phyloP scores from a whole-genome alignment of 306 rosid species.

The Gastrolobium villosum region DNA sequence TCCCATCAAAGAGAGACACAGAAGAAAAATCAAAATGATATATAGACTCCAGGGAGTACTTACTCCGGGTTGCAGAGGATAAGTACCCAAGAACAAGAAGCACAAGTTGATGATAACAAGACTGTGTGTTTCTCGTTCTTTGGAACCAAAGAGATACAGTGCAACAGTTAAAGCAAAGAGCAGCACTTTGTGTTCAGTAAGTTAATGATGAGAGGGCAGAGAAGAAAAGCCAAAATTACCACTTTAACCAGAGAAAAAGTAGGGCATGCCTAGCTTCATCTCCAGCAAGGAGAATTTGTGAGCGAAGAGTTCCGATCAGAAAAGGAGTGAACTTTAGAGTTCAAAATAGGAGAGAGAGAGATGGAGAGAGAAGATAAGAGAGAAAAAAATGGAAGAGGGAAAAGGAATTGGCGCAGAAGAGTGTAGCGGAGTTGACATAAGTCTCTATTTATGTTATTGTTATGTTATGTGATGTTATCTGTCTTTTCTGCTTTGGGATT shows the following conservation, averaged over 20 bases:
- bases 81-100: slow-evolving; percentile 12
- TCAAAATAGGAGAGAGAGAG: background rate
- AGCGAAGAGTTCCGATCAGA: background rate
- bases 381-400: background rate
- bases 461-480: too few species aligned
- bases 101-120: too few species aligned
- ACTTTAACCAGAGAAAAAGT: slow-evolving; percentile 1
- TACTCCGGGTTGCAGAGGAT: slow-evolving; percentile 28
- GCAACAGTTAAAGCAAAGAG: too few species aligned
- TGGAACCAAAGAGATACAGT: too few species aligned
- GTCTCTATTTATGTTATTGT: too few species aligned
- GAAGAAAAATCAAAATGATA: background rate
- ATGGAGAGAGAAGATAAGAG: background rate
- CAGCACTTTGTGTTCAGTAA: background rate
- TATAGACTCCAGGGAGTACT: background rate
- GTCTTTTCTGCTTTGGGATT: slow-evolving; percentile 35
- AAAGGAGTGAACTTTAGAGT: background rate
- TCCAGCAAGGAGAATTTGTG: background rate
- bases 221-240: background rate
- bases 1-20: background rate
- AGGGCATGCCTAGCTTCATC: background rate
- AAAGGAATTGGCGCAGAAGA: background rate
- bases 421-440: slow-evolving; percentile 9
- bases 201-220: background rate
- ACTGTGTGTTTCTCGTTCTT: too few species aligned